These are phyloP conservation scores for Podospora tetraspora DNA, from an alignment of 495 filamentous ascomycete species.

Conservation along the genomic window DNA sequence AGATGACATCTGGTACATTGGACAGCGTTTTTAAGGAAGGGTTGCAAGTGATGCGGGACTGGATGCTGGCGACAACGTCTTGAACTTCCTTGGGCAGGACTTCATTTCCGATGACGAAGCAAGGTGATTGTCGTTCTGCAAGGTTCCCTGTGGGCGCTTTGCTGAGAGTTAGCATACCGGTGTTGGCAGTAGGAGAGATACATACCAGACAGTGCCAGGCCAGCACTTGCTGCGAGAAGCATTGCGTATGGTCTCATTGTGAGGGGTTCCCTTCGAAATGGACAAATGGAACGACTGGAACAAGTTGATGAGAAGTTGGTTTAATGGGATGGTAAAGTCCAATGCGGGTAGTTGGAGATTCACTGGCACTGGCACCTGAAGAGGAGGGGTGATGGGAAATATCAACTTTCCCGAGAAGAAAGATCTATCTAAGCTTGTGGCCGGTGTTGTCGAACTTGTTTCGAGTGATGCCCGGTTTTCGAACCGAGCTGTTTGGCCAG, in stretches of 20 bases:
- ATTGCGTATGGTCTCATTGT: too few species aligned
- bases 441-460: too few species aligned
- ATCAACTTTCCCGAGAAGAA: not conserved
- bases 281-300: too few species aligned
- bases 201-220: not conserved
- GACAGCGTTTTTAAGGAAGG: conserved; percentile 30
- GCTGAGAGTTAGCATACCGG: not conserved
- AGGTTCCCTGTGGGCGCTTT: not conserved
- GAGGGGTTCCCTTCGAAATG: too few species aligned
- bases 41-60: conserved; percentile 37
- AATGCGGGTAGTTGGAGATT: too few species aligned
- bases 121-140: conserved; percentile 18
- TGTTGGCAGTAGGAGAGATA: not conserved
- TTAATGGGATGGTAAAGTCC: too few species aligned
- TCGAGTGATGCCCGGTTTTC: too few species aligned
- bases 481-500: not conserved
- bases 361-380: too few species aligned
- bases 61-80: conserved; percentile 28
- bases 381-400: not conserved
- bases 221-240: not conserved
- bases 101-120: conserved; percentile 43
- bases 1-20: conserved; percentile 40
- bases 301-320: too few species aligned
- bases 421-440: not conserved
- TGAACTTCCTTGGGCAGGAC: conserved; percentile 34